Evolutionary conservation across 352 stramenopile genomes (phyloP).

Genomic region (Phytophthora fragariaefolia): DNA sequence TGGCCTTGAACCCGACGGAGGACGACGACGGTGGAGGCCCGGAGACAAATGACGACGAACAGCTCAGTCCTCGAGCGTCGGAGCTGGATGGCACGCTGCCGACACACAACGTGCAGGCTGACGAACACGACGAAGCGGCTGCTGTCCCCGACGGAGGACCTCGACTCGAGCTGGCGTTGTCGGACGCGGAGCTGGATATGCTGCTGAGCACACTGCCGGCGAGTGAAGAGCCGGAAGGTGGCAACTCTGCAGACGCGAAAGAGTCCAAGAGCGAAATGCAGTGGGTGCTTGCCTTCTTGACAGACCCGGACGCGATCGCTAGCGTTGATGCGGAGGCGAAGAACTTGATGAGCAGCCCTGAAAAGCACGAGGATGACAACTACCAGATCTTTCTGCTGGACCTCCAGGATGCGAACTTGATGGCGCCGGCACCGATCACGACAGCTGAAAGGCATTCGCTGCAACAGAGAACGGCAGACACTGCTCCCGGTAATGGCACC

Average conservation of each 20-base stretch:
- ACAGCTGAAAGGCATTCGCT: conserved; percentile 3
- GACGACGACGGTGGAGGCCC: conserved; percentile 33
- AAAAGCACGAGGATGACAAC: conserved; percentile 70
- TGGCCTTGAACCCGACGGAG: conserved; percentile 66
- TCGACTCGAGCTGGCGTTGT: conserved; percentile 61
- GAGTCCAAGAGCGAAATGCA: conserved; percentile 61
- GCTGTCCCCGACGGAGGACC: conserved; percentile 25
- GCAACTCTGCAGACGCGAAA: conserved; percentile 24
- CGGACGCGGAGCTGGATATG: conserved; percentile 63
- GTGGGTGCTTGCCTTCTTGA: conserved; percentile 75
- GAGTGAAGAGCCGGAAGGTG: background rate
- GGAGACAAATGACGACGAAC: background rate
- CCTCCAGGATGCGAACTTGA: conserved; percentile 58
- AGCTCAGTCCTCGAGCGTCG: background rate
- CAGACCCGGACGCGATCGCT: conserved; percentile 51
- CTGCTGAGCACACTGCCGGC: conserved; percentile 51
- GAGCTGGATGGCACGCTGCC: background rate
- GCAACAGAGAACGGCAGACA: background rate
- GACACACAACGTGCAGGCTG: background rate
- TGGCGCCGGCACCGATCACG: conserved; percentile 27
- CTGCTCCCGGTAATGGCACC: conserved; percentile 2
- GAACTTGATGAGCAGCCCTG: conserved; percentile 43
- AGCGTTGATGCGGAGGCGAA: conserved; percentile 63
- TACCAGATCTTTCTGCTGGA: conserved; percentile 76
- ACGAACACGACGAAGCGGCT: conserved; percentile 22